Evolutionary conservation across 2,329 filamentous ascomycete species (phyloP).

Genomic region (Pseudocercospora crystallina): DNA sequence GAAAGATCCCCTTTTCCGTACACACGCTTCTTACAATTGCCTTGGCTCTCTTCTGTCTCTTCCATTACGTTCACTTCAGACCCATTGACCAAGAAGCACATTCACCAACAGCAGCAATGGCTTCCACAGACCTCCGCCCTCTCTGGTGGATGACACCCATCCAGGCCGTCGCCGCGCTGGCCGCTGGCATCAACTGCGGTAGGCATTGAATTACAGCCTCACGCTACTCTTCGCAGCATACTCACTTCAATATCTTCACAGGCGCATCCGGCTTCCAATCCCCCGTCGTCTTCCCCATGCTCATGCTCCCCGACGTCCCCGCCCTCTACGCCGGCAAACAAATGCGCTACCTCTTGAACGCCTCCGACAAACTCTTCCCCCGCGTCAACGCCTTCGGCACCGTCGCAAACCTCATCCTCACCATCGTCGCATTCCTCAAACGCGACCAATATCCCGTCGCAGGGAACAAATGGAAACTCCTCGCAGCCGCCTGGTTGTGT

Average conservation of each 20-base stretch:
- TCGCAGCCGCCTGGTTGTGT: slow-evolving; percentile 24
- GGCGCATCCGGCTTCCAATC: slow-evolving; percentile 35
- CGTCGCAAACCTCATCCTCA: slow-evolving; percentile 31
- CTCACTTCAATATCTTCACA: slow-evolving; percentile 10
- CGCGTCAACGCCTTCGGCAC: slow-evolving; percentile 33
- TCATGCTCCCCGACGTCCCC: slow-evolving; percentile 27
- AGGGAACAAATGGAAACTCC: slow-evolving; percentile 27
- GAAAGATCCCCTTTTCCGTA: too few relatives aligned
- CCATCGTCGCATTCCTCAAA: slow-evolving; percentile 28
- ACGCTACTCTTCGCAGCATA: background rate
- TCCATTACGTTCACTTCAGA: too few relatives aligned
- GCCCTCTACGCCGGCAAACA: slow-evolving; percentile 28
- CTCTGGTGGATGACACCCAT: slow-evolving; percentile 35
- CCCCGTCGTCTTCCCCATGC: slow-evolving; percentile 34
- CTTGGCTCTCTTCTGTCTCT: too few relatives aligned
- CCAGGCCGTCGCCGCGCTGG: slow-evolving; percentile 31
- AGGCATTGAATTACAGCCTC: background rate
- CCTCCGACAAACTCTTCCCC: slow-evolving; percentile 34
- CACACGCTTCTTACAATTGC: too few relatives aligned
- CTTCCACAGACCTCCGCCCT: slow-evolving; percentile 21
- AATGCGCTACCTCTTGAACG: slow-evolving; percentile 32
- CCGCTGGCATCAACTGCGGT: slow-evolving; percentile 34
- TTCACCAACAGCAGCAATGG: slow-evolving; percentile 17
- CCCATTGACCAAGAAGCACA: too few relatives aligned
- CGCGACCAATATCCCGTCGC: slow-evolving; percentile 23